Evolutionary conservation across 768 basidiomycete species (phyloP).

Genomic region (Vishniacozyma victoriae): DNA sequence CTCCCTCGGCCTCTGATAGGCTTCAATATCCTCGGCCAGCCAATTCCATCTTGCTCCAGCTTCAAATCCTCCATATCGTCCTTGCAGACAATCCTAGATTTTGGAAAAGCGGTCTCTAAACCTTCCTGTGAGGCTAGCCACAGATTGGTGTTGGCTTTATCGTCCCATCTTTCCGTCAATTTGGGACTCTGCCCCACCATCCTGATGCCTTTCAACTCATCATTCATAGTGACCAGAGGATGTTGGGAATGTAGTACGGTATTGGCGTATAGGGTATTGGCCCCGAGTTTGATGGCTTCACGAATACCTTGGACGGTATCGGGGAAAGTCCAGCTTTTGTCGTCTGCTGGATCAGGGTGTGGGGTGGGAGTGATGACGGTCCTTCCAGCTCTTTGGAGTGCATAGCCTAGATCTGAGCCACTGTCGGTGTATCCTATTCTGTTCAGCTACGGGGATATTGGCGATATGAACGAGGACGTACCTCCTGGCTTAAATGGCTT

Average conservation of each 20-base stretch:
- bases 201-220: slow-evolving; percentile 14
- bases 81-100: slow-evolving; percentile 9
- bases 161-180: slow-evolving; percentile 32
- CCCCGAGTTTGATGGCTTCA: slow-evolving; percentile 25
- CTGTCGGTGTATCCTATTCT: slow-evolving; percentile 31
- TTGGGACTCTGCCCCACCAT: slow-evolving; percentile 29
- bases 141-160: slow-evolving; percentile 35
- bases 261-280: slow-evolving; percentile 37
- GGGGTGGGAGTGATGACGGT: slow-evolving; percentile 20
- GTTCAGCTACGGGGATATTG: not conserved
- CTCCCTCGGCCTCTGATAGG: slow-evolving; percentile 41
- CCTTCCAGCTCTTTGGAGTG: slow-evolving; percentile 11
- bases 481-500: slow-evolving; percentile 42
- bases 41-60: not conserved
- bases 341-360: slow-evolving; percentile 9
- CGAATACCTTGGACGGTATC: slow-evolving; percentile 31
- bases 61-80: slow-evolving; percentile 2
- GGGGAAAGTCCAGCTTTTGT: slow-evolving; percentile 34
- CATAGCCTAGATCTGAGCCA: slow-evolving; percentile 34
- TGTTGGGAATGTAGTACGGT: slow-evolving; percentile 31
- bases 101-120: slow-evolving; percentile 16
- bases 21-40: slow-evolving; percentile 24
- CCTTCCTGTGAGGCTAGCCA: slow-evolving; percentile 23
- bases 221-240: slow-evolving; percentile 20
- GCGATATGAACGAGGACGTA: not conserved